Percentiles rank a stretch among this genome's conserved stretches.
These are phyloP conservation scores for Sabuloglossum arenarium DNA, from an alignment of 495 filamentous ascomycete genomes.

Conservation along the genomic window DNA sequence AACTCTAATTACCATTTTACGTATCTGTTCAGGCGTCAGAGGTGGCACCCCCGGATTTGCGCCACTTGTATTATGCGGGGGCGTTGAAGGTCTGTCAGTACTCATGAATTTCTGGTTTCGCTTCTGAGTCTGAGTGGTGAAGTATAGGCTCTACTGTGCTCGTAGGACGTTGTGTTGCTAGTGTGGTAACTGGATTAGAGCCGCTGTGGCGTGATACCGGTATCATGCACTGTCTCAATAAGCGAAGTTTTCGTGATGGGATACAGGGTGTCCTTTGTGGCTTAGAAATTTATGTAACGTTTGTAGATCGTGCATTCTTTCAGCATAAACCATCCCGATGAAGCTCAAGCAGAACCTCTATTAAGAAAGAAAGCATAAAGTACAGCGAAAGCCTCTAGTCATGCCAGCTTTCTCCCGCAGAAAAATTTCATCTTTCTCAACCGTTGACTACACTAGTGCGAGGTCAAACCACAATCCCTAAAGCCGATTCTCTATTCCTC, in stretches of 20 bases:
- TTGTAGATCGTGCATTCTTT: too few species aligned
- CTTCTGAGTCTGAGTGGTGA: not conserved
- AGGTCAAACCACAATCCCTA: not conserved
- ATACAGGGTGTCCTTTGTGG: too few species aligned
- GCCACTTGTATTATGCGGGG: not conserved
- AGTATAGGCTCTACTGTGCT: too few species aligned
- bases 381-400: not conserved
- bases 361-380: not conserved
- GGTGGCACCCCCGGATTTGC: constrained; percentile 24
- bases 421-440: not conserved
- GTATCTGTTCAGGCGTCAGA: constrained; percentile 53
- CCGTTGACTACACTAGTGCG: too few species aligned
- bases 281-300: too few species aligned
- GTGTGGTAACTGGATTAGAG: too few species aligned
- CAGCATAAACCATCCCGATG: too few species aligned
- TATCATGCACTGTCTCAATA: too few species aligned
- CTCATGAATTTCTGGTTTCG: not conserved
- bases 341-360: not conserved
- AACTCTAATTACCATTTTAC: constrained; percentile 35
- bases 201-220: too few species aligned
- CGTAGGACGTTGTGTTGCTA: too few species aligned
- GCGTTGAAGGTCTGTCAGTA: constrained; percentile 28
- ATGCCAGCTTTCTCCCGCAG: not conserved
- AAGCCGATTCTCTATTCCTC: constrained; percentile 43
- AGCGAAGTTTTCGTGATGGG: too few species aligned